phyloP scores from a whole-genome alignment of 441 rosid genomes.

The Adansonia rubrostipa region DNA sequence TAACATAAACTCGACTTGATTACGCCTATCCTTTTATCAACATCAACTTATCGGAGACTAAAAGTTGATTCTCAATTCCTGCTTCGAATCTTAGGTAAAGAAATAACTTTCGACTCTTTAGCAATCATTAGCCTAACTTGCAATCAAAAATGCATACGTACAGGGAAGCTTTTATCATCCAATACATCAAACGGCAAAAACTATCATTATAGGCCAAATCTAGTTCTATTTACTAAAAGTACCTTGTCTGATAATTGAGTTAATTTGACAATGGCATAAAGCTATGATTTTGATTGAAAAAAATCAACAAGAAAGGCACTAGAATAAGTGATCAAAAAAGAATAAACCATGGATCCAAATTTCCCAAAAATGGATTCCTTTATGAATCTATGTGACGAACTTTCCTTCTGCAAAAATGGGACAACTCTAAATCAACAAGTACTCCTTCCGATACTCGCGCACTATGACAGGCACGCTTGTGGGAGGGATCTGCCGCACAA shows the following conservation, averaged over 20 bases:
- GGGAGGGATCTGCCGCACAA: conserved; percentile 52
- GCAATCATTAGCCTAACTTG: background rate
- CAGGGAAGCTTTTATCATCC: background rate
- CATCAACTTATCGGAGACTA: background rate
- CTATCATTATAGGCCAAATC: background rate
- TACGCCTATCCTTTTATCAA: no score
- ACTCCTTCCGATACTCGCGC: conserved; percentile 63
- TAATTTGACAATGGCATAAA: conserved; percentile 16
- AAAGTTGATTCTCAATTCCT: background rate
- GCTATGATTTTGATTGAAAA: conserved; percentile 16
- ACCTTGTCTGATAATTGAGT: background rate
- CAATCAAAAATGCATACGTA: background rate
- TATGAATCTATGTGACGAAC: background rate
- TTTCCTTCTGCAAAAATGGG: background rate
- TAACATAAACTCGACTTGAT: no score
- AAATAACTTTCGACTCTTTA: background rate
- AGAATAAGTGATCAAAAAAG: background rate
- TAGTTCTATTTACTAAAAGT: background rate
- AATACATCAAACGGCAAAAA: background rate
- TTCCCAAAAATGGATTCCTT: background rate
- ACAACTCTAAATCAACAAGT: conserved; percentile 49
- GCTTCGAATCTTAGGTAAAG: background rate
- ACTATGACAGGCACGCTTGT: conserved; percentile 78
- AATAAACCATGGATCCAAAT: background rate
- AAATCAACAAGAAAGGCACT: background rate